These are phyloP conservation scores for Zychaea mexicana DNA, from an alignment of 371 early-diverging fungal species.

Conservation along the genomic window DNA sequence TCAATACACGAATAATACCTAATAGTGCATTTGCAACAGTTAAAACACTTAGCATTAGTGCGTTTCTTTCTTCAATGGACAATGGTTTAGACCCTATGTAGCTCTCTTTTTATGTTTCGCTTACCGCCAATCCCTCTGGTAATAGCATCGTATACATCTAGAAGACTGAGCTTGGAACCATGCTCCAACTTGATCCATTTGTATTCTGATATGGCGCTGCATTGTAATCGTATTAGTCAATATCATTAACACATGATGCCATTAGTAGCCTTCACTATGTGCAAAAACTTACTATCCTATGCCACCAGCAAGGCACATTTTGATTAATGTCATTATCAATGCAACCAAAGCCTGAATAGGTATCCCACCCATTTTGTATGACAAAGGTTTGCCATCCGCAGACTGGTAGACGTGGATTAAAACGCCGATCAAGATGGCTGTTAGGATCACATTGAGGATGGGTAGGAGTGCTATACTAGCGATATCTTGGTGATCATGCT, in stretches of 20 bases:
- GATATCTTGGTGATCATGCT: not conserved
- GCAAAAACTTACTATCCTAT: constrained; percentile 34
- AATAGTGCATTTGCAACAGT: not conserved
- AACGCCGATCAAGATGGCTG: constrained; percentile 5
- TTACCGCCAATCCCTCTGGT: constrained; percentile 17
- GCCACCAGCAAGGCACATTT: constrained; percentile 28
- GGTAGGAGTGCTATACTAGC: constrained; percentile 9
- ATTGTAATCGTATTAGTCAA: too few species aligned
- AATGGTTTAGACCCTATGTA: too few species aligned
- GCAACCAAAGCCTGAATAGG: constrained; percentile 25
- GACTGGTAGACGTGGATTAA: constrained; percentile 11
- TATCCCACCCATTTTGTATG: constrained; percentile 20
- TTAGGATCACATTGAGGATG: constrained; percentile 6
- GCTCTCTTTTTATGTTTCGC: too few species aligned
- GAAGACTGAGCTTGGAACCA: constrained; percentile 9
- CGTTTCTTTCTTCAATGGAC: too few species aligned
- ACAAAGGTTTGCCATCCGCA: constrained; percentile 25
- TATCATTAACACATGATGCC: too few species aligned
- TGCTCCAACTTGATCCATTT: constrained; percentile 19
- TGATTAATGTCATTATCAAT: constrained; percentile 17
- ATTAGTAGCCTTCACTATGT: too few species aligned
- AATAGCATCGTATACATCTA: constrained; percentile 20
- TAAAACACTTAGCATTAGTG: too few species aligned
- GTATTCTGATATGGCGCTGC: constrained; percentile 22
- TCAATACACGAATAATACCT: constrained; percentile 6